phyloP scores from a whole-genome alignment of 495 filamentous ascomycete genomes.

The Hypoxylon perforatum region DNA sequence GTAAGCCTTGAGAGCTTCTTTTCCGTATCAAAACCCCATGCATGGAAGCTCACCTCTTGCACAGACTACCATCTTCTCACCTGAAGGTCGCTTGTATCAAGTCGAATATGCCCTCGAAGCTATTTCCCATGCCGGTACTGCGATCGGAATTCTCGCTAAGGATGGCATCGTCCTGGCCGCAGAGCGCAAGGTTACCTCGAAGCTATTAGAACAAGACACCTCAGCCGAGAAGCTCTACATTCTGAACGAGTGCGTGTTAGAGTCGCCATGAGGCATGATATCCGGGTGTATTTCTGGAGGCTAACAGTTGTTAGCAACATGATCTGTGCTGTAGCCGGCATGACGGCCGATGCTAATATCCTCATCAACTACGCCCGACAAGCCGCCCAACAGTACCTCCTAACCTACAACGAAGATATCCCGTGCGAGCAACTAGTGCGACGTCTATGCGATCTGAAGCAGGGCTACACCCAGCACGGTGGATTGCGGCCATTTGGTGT shows the following conservation, averaged over 20 bases:
- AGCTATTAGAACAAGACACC: slow-evolving; percentile 98
- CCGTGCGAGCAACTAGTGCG: slow-evolving; percentile 99
- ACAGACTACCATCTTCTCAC: slow-evolving; percentile 99
- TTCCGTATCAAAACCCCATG: slow-evolving; percentile 10
- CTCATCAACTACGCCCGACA: slow-evolving; percentile 99
- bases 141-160: slow-evolving; percentile 93
- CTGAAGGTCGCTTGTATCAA: slow-evolving; percentile 97
- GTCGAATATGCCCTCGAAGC: slow-evolving; percentile 99
- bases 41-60: slow-evolving; percentile 54
- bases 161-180: slow-evolving; percentile 98
- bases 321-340: slow-evolving; percentile 99
- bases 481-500: slow-evolving; percentile 97
- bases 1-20: slow-evolving; percentile 63
- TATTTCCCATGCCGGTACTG: slow-evolving; percentile 97
- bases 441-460: slow-evolving; percentile 96
- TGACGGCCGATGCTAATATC: slow-evolving; percentile 99
- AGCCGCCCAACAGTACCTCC: slow-evolving; percentile 94
- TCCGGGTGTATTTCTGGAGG: neutral
- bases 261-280: neutral
- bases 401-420: slow-evolving; percentile 99
- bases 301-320: slow-evolving; percentile 78
- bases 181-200: slow-evolving; percentile 99
- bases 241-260: slow-evolving; percentile 84
- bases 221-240: slow-evolving; percentile 99
- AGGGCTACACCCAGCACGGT: slow-evolving; percentile 99